phyloP scores from a whole-genome alignment of 345 rosid species.

The Syzygium grande region DNA sequence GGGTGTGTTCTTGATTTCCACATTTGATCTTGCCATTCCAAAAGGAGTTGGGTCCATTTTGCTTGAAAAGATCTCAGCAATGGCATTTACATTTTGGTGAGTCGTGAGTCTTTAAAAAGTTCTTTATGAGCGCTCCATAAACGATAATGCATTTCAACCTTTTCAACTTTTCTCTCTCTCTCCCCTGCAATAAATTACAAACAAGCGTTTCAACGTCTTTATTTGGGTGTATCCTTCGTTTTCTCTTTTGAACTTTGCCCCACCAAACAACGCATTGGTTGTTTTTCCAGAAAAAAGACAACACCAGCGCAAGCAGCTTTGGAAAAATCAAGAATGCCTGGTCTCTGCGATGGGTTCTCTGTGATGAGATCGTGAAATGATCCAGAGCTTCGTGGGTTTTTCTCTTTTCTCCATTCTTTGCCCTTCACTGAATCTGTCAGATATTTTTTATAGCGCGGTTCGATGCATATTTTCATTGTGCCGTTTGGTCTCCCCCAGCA shows the following conservation, averaged over 20 bases:
- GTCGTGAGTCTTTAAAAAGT: background rate
- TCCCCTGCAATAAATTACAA: background rate
- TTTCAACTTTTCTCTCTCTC: background rate
- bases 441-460: background rate
- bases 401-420: background rate
- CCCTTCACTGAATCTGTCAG: background rate
- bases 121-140: background rate
- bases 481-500: too few species aligned
- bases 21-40: background rate
- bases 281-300: background rate
- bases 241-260: background rate
- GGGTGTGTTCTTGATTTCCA: background rate
- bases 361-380: background rate
- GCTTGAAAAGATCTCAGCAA: background rate
- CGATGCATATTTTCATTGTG: background rate
- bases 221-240: background rate
- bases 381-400: background rate
- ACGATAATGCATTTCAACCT: background rate
- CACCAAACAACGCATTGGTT: background rate
- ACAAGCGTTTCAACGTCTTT: background rate
- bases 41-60: background rate
- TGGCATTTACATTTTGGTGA: background rate
- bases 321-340: background rate
- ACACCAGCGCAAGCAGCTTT: background rate
- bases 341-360: background rate